Base-by-base conservation (phyloP, 179 eudicot species). In the Gypsophila paniculata region DNA sequence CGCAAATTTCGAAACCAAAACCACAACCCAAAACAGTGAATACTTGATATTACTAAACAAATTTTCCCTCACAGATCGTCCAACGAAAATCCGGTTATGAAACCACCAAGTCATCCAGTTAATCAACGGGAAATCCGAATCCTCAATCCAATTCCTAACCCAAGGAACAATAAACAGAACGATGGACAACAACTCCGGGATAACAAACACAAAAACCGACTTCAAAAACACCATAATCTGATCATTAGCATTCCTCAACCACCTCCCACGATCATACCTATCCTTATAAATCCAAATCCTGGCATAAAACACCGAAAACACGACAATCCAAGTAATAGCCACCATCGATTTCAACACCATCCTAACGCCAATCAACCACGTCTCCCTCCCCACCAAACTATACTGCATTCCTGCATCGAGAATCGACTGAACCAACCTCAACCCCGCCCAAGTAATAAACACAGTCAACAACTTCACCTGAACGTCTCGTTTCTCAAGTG, bases 391-490 rank as follows among this genome's bases (percentile, higher is more conserved):
- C 67, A 93, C 90, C 79, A 91, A 77, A 74, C 96, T 91, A 75
- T 93, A 93, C 83, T 93, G 98, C 44, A 89, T 91, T 21, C 98
- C 98, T 0, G 97, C 98, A 85, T 91, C 98, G 51, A 93, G 87
- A 29, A 93, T 74, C 2, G 97, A 81, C 65, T 91, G 96, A 34
- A 85, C 32, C 59, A 93, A 78, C 78, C 98, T 82, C 42, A 93
- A 84, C 49, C 86, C 86, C 7, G 85, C 79, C 98, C 98, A 93
- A 12, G 91, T 88, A 19, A 93, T 85, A 51, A 93, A 93, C 72
- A 91, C 38, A 0, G 96, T 85, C 21, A 93, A 84, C 75, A 93
- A 25, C 78, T 86, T 79, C 71, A 91, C 98, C 73, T 89, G 93
- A 44, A 80, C 91, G 69, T 89, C 87, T 57, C 79, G 77, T 32